These are phyloP conservation scores for Leccinum proximum DNA, from an alignment of 1,284 basidiomycete species.

Conservation along the genomic window DNA sequence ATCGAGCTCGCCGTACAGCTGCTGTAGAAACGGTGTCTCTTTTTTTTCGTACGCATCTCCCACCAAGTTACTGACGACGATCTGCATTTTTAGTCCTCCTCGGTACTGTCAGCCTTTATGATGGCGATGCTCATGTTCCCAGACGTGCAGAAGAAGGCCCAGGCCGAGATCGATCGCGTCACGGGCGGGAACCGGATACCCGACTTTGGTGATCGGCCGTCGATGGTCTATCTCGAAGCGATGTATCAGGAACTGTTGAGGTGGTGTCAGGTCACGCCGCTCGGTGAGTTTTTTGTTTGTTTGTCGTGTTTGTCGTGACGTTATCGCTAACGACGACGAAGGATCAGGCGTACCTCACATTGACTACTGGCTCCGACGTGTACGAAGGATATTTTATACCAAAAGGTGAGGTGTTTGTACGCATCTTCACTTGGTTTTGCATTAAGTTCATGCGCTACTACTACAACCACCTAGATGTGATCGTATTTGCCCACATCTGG, in stretches of 20 bases:
- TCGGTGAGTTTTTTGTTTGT: constrained; percentile 12
- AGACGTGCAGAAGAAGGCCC: constrained; percentile 21
- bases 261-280: constrained; percentile 20
- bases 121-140: constrained; percentile 28
- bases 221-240: constrained; percentile 23
- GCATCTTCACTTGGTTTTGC: not conserved
- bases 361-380: constrained; percentile 12
- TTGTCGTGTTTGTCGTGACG: not conserved
- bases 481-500: constrained; percentile 20
- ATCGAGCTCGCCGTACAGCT: constrained; percentile 5
- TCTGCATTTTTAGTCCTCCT: constrained; percentile 16
- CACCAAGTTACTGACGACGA: not conserved
- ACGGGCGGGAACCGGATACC: constrained; percentile 10
- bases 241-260: constrained; percentile 16
- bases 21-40: constrained; percentile 15
- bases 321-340: not conserved
- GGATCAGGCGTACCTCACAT: constrained; percentile 15
- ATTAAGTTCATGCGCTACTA: not conserved
- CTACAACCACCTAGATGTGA: constrained; percentile 8
- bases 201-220: constrained; percentile 14
- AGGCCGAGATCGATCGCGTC: constrained; percentile 20
- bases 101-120: constrained; percentile 21
- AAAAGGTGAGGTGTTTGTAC: constrained; percentile 14
- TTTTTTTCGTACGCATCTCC: not conserved
- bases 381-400: constrained; percentile 21